Evolutionary conservation across 441 rosid genomes (phyloP).

Genomic region (Gossypium schwendimanii): DNA sequence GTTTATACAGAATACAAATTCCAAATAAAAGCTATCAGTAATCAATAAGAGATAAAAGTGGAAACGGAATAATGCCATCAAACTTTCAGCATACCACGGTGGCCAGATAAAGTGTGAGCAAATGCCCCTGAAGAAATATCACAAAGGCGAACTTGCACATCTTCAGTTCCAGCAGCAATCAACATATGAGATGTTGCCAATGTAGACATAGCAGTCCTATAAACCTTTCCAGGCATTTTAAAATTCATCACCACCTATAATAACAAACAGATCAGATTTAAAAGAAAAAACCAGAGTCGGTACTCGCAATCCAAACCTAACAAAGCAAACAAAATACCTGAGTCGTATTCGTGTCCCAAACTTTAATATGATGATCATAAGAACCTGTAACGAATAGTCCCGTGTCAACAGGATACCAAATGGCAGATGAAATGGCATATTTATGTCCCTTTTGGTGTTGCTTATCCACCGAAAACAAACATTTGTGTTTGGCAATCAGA

Average conservation of each 20-base stretch:
- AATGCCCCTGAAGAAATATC: slow-evolving; percentile 90
- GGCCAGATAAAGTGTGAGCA: slow-evolving; percentile 88
- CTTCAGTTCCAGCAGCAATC: slow-evolving; percentile 89
- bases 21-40: not conserved
- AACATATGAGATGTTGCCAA: slow-evolving; percentile 80
- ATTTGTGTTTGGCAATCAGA: slow-evolving; percentile 62
- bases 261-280: not conserved
- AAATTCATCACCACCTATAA: slow-evolving; percentile 65
- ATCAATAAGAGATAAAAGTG: not conserved
- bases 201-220: slow-evolving; percentile 82
- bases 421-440: slow-evolving; percentile 68
- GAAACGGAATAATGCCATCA: slow-evolving; percentile 5
- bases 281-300: not conserved
- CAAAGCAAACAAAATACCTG: slow-evolving; percentile 37
- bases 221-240: slow-evolving; percentile 90
- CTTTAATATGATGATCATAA: slow-evolving; percentile 66
- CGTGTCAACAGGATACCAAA: slow-evolving; percentile 93
- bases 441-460: slow-evolving; percentile 70
- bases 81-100: slow-evolving; percentile 56
- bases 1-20: not conserved
- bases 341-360: slow-evolving; percentile 87
- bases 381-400: slow-evolving; percentile 88
- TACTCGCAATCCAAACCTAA: not conserved
- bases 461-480: slow-evolving; percentile 60
- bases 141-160: slow-evolving; percentile 92